Evolutionary conservation across 192 early-diverging fungal genomes (phyloP), one percentile per base, ranked within the genome.

Genomic region (Backusella morwellensis): DNA sequence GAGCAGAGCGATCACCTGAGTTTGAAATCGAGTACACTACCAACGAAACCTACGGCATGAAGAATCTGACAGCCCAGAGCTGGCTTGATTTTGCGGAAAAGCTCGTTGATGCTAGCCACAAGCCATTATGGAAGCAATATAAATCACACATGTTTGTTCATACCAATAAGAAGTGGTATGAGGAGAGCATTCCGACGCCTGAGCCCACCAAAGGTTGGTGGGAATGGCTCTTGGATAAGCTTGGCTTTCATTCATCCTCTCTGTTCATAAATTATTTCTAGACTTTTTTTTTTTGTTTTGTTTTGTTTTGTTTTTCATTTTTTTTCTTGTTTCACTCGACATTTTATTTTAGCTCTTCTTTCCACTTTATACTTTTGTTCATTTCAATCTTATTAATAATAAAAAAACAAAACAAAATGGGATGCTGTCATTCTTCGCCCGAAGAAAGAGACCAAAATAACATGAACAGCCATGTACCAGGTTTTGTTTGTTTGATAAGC

Each of bases 21-120:
- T 90, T 77, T 70, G 59, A 74, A 59, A 56, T 88, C 5, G 88
- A 90, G 70, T 90, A 90, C 52, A 70, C 80, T 2, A 87, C 83
- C 12, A 72, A 75, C 23, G 76, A 86, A n/a, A 82, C 81, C 38
- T 88, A 86, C 67, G 79, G 81, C 5, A 78, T 90, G 79, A 66
- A 77, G 42, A 83, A 90, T 54, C 56, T 90, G 44, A 85, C 81
- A 29, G 47, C 79, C 0, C 12, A 77, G 5, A 80, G 85, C 40
- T 88, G 84, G 84, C 29, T 90, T 35, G 38, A 77, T 12, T 69
- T 88, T 11, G 87, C 88, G 7, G 74, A 63, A 36, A 69, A 44
- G 34, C 68, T 90, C 14, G 75, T 76, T 8, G 59, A 70, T 19
- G 42, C 68, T 15, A 68, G 23, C 0, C 5, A 77, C 47, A 44